These are phyloP conservation scores for Auricularia auricula-judae DNA, from an alignment of 768 basidiomycete species.

Conservation along the genomic window DNA sequence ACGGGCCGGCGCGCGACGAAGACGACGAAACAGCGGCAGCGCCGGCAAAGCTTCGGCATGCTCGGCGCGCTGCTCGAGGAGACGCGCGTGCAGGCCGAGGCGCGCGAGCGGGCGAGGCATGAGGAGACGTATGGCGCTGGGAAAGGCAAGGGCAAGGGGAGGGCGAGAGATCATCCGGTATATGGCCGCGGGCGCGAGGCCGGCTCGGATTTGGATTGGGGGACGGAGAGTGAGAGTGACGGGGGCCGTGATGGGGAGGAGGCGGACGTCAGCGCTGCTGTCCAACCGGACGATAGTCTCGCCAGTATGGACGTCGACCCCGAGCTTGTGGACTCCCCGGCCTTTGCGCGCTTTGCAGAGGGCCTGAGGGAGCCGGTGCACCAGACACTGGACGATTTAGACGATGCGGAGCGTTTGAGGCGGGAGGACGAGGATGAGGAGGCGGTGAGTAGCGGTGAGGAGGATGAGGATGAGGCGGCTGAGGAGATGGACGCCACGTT, in stretches of 20 bases:
- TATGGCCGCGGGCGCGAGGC: constrained; percentile 36
- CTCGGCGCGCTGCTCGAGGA: constrained; percentile 14
- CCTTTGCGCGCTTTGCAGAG: not conserved
- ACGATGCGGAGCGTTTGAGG: constrained; percentile 38
- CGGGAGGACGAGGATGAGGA: constrained; percentile 36
- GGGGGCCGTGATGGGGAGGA: constrained; percentile 7
- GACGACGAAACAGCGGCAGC: not conserved
- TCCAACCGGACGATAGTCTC: not conserved
- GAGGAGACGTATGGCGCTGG: not conserved
- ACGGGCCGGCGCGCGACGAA: not conserved
- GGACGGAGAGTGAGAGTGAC: constrained; percentile 28
- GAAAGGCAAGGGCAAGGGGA: constrained; percentile 20
- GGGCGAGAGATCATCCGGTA: constrained; percentile 22
- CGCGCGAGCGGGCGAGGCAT: not conserved
- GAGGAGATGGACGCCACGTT: too few relatives aligned
- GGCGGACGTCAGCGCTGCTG: not conserved
- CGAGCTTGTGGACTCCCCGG: not conserved
- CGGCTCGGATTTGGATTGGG: constrained; percentile 65
- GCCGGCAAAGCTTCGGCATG: not conserved
- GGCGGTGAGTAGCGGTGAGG: not conserved
- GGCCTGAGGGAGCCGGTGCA: constrained; percentile 9
- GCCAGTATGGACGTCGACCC: constrained; percentile 3
- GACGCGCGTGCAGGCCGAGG: not conserved
- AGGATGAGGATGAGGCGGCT: constrained; percentile 8
- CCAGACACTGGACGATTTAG: constrained; percentile 58